phyloP scores from a whole-genome alignment of 352 stramenopile genomes.

The Phytopythium montanum region DNA sequence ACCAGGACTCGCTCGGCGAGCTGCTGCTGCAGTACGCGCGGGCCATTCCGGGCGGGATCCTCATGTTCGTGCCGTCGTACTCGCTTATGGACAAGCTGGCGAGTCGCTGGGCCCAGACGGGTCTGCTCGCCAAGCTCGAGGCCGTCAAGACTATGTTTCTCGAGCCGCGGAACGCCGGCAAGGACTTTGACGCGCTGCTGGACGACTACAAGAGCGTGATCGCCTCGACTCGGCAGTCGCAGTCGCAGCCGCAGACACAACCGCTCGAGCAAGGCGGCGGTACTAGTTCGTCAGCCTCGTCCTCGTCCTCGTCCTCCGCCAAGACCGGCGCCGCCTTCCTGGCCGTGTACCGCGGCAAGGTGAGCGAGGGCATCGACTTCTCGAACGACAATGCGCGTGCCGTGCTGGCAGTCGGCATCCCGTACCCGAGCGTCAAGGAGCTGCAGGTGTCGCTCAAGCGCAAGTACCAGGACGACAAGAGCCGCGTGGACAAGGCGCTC shows the following conservation, averaged over 20 bases:
- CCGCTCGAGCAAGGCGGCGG: too few species aligned
- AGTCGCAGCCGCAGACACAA: too few species aligned
- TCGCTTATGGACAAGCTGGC: constrained; percentile 70
- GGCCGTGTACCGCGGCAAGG: constrained; percentile 98
- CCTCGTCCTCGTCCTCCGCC: too few species aligned
- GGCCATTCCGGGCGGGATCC: constrained; percentile 66
- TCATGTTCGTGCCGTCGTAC: constrained; percentile 89
- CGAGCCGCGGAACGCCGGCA: constrained; percentile 69
- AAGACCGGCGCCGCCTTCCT: constrained; percentile 93
- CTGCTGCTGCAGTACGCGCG: constrained; percentile 67
- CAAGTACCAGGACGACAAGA: constrained; percentile 80
- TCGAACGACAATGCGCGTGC: constrained; percentile 94
- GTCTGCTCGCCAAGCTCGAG: constrained; percentile 57
- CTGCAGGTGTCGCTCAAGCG: constrained; percentile 80
- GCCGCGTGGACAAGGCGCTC: constrained; percentile 46
- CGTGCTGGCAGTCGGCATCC: constrained; percentile 98
- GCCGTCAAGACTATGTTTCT: constrained; percentile 58
- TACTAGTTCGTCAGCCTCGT: too few species aligned
- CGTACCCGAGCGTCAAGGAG: constrained; percentile 96
- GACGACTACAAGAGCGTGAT: constrained; percentile 72
- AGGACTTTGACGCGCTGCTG: constrained; percentile 77
- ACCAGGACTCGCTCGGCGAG: constrained; percentile 81
- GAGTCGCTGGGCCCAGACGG: constrained; percentile 65
- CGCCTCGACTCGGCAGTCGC: constrained; percentile 14
- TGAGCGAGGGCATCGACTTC: constrained; percentile 99